These are phyloP conservation scores for Nitzschia sp. DNA, from an alignment of 108 stramenopile species.

Conservation along the genomic window DNA sequence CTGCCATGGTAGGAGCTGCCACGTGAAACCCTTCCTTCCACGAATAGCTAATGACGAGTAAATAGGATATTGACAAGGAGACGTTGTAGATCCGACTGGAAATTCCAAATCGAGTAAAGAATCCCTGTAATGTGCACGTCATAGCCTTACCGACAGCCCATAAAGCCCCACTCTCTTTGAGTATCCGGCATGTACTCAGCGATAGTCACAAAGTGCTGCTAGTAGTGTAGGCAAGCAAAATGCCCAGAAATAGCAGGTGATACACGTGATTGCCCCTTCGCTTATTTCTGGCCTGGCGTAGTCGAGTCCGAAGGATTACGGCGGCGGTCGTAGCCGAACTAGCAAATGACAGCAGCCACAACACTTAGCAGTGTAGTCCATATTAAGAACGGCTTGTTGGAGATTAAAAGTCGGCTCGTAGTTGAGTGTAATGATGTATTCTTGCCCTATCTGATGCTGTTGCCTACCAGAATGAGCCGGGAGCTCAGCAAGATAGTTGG, in stretches of 20 bases:
- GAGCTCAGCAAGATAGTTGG: too few relatives aligned
- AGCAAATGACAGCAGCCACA: neutral
- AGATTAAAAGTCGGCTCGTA: too few relatives aligned
- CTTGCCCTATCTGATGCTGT: too few relatives aligned
- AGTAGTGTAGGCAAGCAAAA: too few relatives aligned
- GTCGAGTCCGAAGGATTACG: neutral
- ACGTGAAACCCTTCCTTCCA: conserved; percentile 37
- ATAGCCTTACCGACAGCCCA: conserved; percentile 18
- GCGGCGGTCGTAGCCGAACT: neutral
- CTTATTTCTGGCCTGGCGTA: neutral
- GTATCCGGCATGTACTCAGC: conserved; percentile 30
- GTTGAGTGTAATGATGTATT: too few relatives aligned
- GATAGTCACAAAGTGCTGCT: conserved; percentile 23
- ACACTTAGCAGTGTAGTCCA: too few relatives aligned
- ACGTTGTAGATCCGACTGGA: conserved; percentile 34
- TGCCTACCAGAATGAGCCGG: too few relatives aligned
- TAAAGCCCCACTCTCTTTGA: neutral
- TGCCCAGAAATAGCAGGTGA: conserved; percentile 42
- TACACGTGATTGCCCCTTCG: neutral
- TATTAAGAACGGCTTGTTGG: too few relatives aligned
- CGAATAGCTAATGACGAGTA: conserved; percentile 40
- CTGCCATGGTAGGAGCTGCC: conserved; percentile 23
- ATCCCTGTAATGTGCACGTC: conserved; percentile 46
- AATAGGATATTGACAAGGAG: conserved; percentile 39
- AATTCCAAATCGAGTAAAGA: conserved; percentile 37